Evolutionary conservation across 495 filamentous ascomycete species (phyloP).

Genomic region (Hypoxylon fragiforme): DNA sequence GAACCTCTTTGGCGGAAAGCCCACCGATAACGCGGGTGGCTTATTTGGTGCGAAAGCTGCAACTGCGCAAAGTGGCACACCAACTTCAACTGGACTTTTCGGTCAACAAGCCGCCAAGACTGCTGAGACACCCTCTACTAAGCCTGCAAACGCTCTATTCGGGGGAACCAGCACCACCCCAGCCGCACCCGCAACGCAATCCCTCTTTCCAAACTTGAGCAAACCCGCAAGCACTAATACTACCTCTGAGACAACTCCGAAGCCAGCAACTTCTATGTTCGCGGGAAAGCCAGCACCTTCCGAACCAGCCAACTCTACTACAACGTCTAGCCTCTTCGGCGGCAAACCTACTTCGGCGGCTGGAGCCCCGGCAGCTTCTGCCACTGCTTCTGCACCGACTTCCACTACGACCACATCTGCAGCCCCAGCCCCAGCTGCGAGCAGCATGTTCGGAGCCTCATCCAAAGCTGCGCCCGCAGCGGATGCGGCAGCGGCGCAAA

Average conservation of each 20-base stretch:
- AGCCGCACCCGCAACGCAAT: slow-evolving; percentile 13
- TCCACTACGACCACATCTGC: slow-evolving; percentile 22
- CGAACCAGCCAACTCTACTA: slow-evolving; percentile 33
- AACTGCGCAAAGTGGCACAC: slow-evolving; percentile 10
- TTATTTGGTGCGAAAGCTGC: slow-evolving; percentile 30
- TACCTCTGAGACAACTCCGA: slow-evolving; percentile 35
- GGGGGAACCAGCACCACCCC: slow-evolving; percentile 15
- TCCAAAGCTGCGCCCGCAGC: slow-evolving; percentile 29
- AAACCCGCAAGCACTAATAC: slow-evolving; percentile 9
- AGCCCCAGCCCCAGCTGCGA: slow-evolving; percentile 13
- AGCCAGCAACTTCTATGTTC: slow-evolving; percentile 18
- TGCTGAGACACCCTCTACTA: slow-evolving; percentile 24
- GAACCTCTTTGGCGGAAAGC: slow-evolving; percentile 30
- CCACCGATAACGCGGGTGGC: slow-evolving; percentile 17
- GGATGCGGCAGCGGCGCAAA: slow-evolving; percentile 35
- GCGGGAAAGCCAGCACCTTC: slow-evolving; percentile 23
- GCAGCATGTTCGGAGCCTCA: slow-evolving; percentile 18
- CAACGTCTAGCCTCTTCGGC: slow-evolving; percentile 40
- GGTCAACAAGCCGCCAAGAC: slow-evolving; percentile 29
- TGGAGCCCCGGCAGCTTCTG: slow-evolving; percentile 9
- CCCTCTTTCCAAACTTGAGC: slow-evolving; percentile 13
- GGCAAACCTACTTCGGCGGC: slow-evolving; percentile 25
- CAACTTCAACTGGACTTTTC: slow-evolving; percentile 11
- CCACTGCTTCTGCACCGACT: slow-evolving; percentile 11
- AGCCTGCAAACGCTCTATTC: slow-evolving; percentile 15